Percentiles rank a stretch among this genome's conserved stretches.
Evolutionary conservation across 331 rosid genomes (phyloP).

Genomic region (Acacia pycnantha): DNA sequence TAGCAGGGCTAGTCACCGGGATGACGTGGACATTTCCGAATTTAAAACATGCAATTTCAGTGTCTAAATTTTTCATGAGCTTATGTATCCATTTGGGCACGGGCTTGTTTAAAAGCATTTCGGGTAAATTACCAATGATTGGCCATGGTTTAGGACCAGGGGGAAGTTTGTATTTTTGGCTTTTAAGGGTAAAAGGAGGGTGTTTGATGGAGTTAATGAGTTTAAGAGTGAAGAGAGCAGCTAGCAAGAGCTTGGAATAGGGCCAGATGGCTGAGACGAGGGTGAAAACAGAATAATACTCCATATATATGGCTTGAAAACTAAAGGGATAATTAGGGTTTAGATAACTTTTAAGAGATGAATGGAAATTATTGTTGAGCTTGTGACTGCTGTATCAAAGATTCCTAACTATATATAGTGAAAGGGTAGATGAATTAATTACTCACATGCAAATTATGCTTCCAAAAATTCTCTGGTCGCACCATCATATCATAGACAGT

Average conservation of each 20-base stretch:
- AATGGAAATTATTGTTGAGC: background rate
- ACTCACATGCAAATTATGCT: too few species aligned
- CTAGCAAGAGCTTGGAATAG: background rate
- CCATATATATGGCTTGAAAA: background rate
- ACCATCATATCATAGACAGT: too few species aligned
- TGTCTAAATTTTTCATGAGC: slow-evolving; percentile 32
- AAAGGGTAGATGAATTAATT: too few species aligned
- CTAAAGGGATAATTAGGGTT: background rate
- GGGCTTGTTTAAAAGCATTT: slow-evolving; percentile 31
- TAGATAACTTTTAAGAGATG: background rate
- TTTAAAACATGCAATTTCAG: slow-evolving; percentile 43
- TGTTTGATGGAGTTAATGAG: background rate
- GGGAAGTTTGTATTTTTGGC: slow-evolving; percentile 23
- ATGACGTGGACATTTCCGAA: slow-evolving; percentile 31
- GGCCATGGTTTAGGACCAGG: slow-evolving; percentile 55
- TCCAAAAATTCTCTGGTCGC: too few species aligned
- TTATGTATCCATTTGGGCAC: slow-evolving; percentile 34
- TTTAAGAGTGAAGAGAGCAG: background rate
- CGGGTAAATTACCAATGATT: slow-evolving; percentile 37
- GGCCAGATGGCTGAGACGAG: background rate
- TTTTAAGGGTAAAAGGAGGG: background rate
- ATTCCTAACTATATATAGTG: background rate
- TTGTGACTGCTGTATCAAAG: background rate
- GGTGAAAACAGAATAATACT: background rate
- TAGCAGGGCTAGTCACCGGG: slow-evolving; percentile 33